Conservation (phyloP, 192 early-diverging fungal species). For the Coemansia sp. region DNA sequence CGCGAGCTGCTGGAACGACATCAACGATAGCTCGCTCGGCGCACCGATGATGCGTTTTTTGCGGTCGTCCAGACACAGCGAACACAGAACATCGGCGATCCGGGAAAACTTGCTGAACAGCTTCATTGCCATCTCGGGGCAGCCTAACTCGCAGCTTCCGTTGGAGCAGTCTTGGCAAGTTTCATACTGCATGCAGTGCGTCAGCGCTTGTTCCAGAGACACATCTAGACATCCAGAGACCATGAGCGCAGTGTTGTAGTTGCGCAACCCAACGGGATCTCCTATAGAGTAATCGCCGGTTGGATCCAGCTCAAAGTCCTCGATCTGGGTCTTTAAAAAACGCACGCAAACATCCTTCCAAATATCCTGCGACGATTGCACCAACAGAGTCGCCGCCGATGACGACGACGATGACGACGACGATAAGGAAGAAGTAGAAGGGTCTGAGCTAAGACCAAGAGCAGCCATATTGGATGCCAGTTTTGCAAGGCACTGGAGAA, state of each 20-base stretch:
- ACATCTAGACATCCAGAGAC: conserved; percentile 66
- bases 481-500: conserved; percentile 34
- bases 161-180: neutral
- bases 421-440: neutral
- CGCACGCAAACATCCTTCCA: conserved; percentile 42
- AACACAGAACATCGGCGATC: conserved; percentile 29
- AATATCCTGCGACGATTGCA: conserved; percentile 1
- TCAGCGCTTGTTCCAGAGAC: conserved; percentile 40
- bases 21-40: conserved; percentile 21
- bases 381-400: neutral
- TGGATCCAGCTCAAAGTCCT: conserved; percentile 69
- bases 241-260: conserved; percentile 57
- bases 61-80: conserved; percentile 37
- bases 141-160: neutral
- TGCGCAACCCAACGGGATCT: conserved; percentile 58
- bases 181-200: conserved; percentile 2
- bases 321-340: conserved; percentile 60
- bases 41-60: conserved; percentile 17
- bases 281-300: conserved; percentile 64
- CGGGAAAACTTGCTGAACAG: conserved; percentile 30
- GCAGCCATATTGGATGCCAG: conserved; percentile 8
- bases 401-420: neutral
- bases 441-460: neutral
- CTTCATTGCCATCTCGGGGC: conserved; percentile 23
- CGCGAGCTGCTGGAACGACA: conserved; percentile 15